A percentile compares a stretch with the other conserved stretches of the same genome.
Conservation (phyloP, 1,284 basidiomycete species). For the Cerrena zonata region DNA sequence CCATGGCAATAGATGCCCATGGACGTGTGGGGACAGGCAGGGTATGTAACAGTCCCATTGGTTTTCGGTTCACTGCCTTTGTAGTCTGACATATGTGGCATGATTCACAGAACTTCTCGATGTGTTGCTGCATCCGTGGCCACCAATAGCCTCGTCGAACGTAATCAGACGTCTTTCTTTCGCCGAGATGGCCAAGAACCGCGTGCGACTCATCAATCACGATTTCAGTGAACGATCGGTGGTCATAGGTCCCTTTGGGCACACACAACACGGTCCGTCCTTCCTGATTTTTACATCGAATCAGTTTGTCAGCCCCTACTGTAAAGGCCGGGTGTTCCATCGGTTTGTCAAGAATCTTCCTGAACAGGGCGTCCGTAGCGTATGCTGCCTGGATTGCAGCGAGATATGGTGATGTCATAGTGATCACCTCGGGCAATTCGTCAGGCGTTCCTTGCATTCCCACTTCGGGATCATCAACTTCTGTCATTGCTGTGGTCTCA, state of each 20-base stretch:
- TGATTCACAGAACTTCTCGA: conserved; percentile 19
- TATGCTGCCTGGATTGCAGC: not conserved
- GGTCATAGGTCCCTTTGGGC: conserved; percentile 17
- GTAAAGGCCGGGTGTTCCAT: conserved; percentile 1
- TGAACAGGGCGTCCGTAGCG: conserved; percentile 1
- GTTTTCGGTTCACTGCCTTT: conserved; percentile 19
- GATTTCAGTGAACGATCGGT: conserved; percentile 17
- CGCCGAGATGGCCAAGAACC: conserved; percentile 26
- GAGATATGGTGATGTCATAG: not conserved
- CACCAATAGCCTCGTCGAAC: conserved; percentile 27
- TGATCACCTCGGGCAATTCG: not conserved
- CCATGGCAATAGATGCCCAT: conserved; percentile 31
- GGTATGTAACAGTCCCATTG: conserved; percentile 21
- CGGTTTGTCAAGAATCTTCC: conserved; percentile 3
- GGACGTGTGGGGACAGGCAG: conserved; percentile 21
- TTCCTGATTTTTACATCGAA: not conserved
- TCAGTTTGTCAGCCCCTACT: not conserved
- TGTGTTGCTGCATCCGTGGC: conserved; percentile 20
- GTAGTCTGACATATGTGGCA: conserved; percentile 22
- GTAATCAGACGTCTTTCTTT: conserved; percentile 23
- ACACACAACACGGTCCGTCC: conserved; percentile 13
- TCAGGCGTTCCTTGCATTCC: not conserved
- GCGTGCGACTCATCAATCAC: conserved; percentile 26
- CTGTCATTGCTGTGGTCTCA: not conserved
- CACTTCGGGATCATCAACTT: not conserved